Conservation (phyloP, 257 asterid species). For the Gardenia jasminoides region DNA sequence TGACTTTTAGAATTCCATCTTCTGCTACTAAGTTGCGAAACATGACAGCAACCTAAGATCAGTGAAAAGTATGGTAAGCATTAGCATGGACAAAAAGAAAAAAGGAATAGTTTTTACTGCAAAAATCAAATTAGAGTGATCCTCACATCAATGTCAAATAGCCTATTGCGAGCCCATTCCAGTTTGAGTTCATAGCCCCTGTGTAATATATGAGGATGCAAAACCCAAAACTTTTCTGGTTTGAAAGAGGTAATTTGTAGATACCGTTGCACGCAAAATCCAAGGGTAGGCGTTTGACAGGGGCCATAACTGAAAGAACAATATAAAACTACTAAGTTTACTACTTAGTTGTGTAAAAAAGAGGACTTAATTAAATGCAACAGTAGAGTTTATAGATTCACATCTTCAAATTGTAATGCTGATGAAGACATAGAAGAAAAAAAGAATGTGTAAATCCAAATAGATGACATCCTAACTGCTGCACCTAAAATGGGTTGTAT, state of each 20-base stretch:
- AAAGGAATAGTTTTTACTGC: background rate
- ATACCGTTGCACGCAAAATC: slow-evolving; percentile 89
- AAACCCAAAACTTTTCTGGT: slow-evolving; percentile 79
- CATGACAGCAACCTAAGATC: slow-evolving; percentile 64
- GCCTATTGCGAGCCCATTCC: slow-evolving; percentile 78
- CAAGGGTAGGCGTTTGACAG: slow-evolving; percentile 93
- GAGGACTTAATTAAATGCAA: background rate
- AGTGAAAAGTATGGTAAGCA: slow-evolving; percentile 22
- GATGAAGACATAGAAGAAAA: background rate
- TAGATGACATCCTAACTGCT: background rate
- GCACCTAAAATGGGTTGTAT: background rate
- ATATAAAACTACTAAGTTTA: slow-evolving; percentile 8
- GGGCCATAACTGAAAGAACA: slow-evolving; percentile 81
- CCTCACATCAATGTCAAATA: slow-evolving; percentile 82
- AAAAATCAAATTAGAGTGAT: slow-evolving; percentile 14
- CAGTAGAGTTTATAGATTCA: background rate
- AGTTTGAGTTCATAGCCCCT: slow-evolving; percentile 81
- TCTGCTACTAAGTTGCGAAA: slow-evolving; percentile 56
- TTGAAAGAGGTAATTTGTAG: slow-evolving; percentile 72
- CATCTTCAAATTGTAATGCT: too few relatives aligned
- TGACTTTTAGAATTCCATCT: slow-evolving; percentile 61
- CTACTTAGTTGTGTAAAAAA: background rate
- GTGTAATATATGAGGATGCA: slow-evolving; percentile 70
- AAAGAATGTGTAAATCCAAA: background rate
- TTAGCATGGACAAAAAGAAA: slow-evolving; percentile 15